Conservation (phyloP, 1,284 basidiomycete species). For the Pisolithus thermaeus region DNA sequence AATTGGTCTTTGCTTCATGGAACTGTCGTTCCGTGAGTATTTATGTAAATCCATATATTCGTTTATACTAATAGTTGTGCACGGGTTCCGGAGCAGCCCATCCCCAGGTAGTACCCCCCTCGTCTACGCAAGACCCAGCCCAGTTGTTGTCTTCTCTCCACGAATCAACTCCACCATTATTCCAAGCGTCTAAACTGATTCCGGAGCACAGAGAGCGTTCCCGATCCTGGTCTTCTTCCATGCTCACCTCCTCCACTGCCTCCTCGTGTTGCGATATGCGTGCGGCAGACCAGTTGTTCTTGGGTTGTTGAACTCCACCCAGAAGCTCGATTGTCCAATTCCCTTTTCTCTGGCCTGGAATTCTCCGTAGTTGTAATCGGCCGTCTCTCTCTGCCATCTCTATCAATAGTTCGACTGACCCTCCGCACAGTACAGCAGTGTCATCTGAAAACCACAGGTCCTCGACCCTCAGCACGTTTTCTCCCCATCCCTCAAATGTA, state of each 20-base stretch:
- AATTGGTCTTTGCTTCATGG: too few species aligned
- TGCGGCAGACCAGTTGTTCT: conserved; percentile 2
- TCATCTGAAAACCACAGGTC: conserved; percentile 68
- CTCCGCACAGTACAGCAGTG: conserved; percentile 58
- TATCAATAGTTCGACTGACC: conserved; percentile 58
- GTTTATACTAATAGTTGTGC: background rate
- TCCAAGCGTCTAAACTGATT: conserved; percentile 5
- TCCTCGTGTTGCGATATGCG: conserved; percentile 7
- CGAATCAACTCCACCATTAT: background rate
- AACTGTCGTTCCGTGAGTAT: too few species aligned
- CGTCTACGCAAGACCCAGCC: background rate
- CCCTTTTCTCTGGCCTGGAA: conserved; percentile 17
- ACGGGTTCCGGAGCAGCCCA: background rate
- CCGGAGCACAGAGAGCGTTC: conserved; percentile 25
- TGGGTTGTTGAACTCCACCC: conserved; percentile 5
- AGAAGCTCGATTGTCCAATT: conserved; percentile 24
- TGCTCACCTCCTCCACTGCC: conserved; percentile 7
- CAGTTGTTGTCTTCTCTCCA: background rate
- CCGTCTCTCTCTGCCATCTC: conserved; percentile 40
- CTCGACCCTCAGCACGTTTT: conserved; percentile 46
- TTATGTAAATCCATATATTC: too few species aligned
- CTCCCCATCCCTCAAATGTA: conserved; percentile 48
- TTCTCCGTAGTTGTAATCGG: conserved; percentile 18
- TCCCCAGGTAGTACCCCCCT: background rate
- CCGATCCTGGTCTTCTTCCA: conserved; percentile 15